Conservation (phyloP, 345 rosid genomes). For the Brassica rapa region DNA sequence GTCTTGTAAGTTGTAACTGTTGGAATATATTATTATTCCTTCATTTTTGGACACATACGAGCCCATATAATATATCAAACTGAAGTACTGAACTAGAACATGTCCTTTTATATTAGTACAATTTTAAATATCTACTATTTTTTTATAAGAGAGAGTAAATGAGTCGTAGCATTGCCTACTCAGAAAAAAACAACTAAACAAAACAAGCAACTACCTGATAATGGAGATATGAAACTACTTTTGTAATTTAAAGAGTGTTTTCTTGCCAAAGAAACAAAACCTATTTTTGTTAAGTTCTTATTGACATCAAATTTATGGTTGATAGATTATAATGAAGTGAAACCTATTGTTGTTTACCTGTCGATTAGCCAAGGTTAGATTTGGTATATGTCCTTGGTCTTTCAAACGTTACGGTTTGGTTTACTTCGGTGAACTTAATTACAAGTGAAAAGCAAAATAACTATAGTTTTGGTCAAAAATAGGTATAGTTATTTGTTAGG, state of each 20-base stretch:
- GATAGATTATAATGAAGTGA: background rate
- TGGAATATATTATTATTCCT: conserved; percentile 15
- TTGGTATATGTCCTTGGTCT: background rate
- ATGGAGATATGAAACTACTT: background rate
- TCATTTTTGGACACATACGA: conserved; percentile 29
- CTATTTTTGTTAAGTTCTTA: background rate
- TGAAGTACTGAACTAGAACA: conserved; percentile 2
- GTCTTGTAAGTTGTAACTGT: conserved; percentile 38
- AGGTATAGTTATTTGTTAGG: background rate
- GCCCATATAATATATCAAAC: background rate
- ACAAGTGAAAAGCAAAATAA: conserved; percentile 1
- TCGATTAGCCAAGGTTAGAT: background rate
- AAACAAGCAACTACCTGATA: conserved; percentile 20
- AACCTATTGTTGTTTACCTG: background rate
- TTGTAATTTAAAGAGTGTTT: background rate
- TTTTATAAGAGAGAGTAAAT: background rate
- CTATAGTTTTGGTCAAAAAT: background rate
- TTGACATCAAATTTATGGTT: background rate
- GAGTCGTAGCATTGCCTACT: conserved; percentile 15
- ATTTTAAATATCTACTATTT: background rate
- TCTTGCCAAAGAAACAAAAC: background rate
- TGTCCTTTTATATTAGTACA: conserved; percentile 10
- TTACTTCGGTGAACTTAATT: background rate
- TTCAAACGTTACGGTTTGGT: background rate
- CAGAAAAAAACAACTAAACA: background rate